These are phyloP conservation scores for Iris macrosiphon DNA, from an alignment of 106 monocot species.

Conservation along the genomic window DNA sequence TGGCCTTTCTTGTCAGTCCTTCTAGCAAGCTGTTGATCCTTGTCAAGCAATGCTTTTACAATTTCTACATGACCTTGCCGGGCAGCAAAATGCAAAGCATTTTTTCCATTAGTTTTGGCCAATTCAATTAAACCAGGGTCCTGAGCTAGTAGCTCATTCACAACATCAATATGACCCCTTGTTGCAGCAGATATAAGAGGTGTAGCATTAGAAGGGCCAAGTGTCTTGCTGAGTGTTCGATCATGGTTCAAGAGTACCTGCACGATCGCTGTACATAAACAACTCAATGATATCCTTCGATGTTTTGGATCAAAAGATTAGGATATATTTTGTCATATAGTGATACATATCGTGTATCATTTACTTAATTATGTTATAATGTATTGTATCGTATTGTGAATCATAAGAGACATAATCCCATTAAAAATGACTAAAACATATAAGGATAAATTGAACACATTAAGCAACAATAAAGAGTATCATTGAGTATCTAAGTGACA, in stretches of 20 bases:
- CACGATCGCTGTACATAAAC: constrained; percentile 20
- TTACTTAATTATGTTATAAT: too few relatives aligned
- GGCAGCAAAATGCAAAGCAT: constrained; percentile 30
- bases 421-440: too few relatives aligned
- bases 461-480: too few relatives aligned
- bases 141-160: constrained; percentile 13
- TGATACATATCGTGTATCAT: too few relatives aligned
- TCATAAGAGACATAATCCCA: too few relatives aligned
- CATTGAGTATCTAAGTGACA: too few relatives aligned
- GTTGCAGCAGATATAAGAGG: constrained; percentile 30
- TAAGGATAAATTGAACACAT: too few relatives aligned
- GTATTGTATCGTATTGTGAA: too few relatives aligned
- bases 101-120: constrained; percentile 29
- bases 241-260: constrained; percentile 25
- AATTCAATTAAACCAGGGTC: constrained; percentile 12
- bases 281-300: constrained; percentile 4
- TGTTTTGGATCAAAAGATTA: not conserved
- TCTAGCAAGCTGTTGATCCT: constrained; percentile 30
- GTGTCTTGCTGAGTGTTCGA: constrained; percentile 17
- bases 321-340: not conserved
- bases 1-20: constrained; percentile 34
- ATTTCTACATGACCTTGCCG: constrained; percentile 24
- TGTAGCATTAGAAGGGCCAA: constrained; percentile 26
- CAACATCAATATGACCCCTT: constrained; percentile 24
- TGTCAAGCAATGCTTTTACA: constrained; percentile 22